These are phyloP conservation scores for Seminavis robusta DNA, from an alignment of 108 stramenopile species.

Conservation along the genomic window DNA sequence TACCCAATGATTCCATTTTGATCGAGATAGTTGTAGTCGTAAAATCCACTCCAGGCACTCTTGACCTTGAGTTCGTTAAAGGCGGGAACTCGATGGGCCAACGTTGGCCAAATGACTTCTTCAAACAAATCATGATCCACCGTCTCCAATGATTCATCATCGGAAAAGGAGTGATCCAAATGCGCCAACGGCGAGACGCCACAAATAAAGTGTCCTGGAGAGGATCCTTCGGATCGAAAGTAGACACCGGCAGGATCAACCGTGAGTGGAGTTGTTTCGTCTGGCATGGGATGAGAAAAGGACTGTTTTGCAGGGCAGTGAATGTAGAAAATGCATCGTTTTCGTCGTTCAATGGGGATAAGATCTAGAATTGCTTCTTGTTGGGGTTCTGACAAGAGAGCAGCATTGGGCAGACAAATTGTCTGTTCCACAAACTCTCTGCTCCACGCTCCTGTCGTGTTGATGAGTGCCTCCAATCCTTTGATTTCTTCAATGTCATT, in stretches of 20 bases:
- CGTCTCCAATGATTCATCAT: constrained; percentile 28
- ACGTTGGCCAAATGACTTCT: constrained; percentile 61
- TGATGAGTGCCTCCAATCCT: no score
- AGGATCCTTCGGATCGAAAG: constrained; percentile 60
- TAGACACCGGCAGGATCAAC: constrained; percentile 61
- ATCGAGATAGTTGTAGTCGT: constrained; percentile 73
- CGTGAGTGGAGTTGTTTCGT: constrained; percentile 62
- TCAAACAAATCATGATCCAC: constrained; percentile 37
- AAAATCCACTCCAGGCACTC: constrained; percentile 70
- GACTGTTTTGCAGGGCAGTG: constrained; percentile 38
- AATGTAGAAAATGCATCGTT: constrained; percentile 69
- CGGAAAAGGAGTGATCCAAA: no score
- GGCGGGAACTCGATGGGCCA: constrained; percentile 65
- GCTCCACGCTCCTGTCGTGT: no score
- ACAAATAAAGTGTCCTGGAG: constrained; percentile 49
- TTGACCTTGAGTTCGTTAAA: constrained; percentile 70
- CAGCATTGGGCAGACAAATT: no score
- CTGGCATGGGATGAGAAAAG: constrained; percentile 18
- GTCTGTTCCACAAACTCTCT: no score
- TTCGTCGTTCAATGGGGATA: constrained; percentile 64
- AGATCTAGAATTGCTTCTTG: constrained; percentile 36
- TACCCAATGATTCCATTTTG: constrained; percentile 82
- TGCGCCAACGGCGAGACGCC: constrained; percentile 64
- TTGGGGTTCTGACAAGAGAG: no score
- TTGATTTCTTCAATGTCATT: no score